Percentiles rank a stretch among this genome's conserved stretches.
Conservation (phyloP, 352 stramenopile genomes). For the Phytopythium vexans region DNA sequence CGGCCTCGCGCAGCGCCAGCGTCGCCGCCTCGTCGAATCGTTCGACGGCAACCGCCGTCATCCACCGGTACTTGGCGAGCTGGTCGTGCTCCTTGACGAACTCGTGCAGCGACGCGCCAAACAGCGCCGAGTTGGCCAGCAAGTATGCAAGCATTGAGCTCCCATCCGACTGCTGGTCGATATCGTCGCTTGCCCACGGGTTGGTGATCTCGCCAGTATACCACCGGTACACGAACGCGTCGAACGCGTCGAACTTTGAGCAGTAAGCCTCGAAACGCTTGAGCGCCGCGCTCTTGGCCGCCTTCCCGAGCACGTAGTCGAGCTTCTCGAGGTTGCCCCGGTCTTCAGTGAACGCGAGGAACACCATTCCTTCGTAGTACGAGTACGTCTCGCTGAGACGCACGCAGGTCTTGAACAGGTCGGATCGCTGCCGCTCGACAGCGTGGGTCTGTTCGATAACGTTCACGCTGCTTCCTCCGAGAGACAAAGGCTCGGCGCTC, state of each 20-base stretch:
- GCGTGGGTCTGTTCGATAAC: slow-evolving; percentile 13
- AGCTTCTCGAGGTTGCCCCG: slow-evolving; percentile 50
- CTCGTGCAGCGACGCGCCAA: slow-evolving; percentile 47
- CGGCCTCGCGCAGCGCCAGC: slow-evolving; percentile 53
- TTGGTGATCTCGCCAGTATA: slow-evolving; percentile 71
- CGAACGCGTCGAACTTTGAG: slow-evolving; percentile 48
- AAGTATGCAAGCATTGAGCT: slow-evolving; percentile 56
- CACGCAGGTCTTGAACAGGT: slow-evolving; percentile 56
- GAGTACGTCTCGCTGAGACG: slow-evolving; percentile 60
- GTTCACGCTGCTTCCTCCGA: no score
- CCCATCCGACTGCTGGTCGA: not conserved
- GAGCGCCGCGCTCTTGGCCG: slow-evolving; percentile 40
- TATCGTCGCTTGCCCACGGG: slow-evolving; percentile 41
- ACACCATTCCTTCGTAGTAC: slow-evolving; percentile 87
- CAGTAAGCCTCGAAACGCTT: slow-evolving; percentile 72
- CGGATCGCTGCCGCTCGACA: slow-evolving; percentile 36
- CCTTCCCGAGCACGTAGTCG: slow-evolving; percentile 68
- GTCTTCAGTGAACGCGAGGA: slow-evolving; percentile 62
- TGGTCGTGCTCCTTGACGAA: slow-evolving; percentile 64
- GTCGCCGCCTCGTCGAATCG: slow-evolving; percentile 59
- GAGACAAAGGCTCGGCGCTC: not conserved
- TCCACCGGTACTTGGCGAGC: slow-evolving; percentile 58
- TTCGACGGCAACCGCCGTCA: slow-evolving; percentile 61
- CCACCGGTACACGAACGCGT: slow-evolving; percentile 72
- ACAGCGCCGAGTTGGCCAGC: slow-evolving; percentile 57